A percentile compares a stretch with the other conserved stretches of the same genome.
Evolutionary conservation across 768 basidiomycete genomes (phyloP).

Genomic region (Steccherinum ochraceum): DNA sequence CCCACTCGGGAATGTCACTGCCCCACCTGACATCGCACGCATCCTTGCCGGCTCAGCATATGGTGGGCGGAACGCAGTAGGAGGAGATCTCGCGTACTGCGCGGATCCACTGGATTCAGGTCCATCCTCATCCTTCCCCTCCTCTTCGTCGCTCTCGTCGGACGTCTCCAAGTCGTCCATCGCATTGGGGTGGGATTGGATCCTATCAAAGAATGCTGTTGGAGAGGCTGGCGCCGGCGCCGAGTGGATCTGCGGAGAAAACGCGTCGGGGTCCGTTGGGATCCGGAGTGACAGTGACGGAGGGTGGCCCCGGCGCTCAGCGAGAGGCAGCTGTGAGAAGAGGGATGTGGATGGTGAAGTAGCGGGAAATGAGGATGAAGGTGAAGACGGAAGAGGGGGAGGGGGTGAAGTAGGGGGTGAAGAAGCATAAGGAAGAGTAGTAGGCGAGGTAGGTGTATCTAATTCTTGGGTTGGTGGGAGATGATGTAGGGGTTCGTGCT

Average conservation of each 20-base stretch:
- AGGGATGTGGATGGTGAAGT: not conserved
- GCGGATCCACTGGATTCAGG: not conserved
- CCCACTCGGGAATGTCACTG: not conserved
- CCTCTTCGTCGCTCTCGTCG: constrained; percentile 15
- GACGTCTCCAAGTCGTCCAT: constrained; percentile 70
- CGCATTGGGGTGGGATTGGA: constrained; percentile 62
- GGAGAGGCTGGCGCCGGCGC: constrained; percentile 62
- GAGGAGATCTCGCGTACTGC: too few relatives aligned
- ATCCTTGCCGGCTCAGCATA: not conserved
- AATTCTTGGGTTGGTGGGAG: not conserved
- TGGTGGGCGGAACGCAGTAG: not conserved
- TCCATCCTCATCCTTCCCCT: not conserved
- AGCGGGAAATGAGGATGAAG: not conserved
- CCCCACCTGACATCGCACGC: not conserved
- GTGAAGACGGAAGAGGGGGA: not conserved
- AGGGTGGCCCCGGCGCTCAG: constrained; percentile 18
- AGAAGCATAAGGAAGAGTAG: not conserved
- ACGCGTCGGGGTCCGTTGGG: constrained; percentile 33
- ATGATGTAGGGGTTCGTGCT: not conserved
- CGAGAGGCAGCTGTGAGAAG: constrained; percentile 7
- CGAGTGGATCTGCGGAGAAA: constrained; percentile 44
- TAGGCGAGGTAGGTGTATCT: not conserved
- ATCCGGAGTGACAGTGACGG: constrained; percentile 27
- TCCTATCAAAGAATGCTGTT: constrained; percentile 69
- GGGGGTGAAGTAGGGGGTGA: not conserved